Conservation (phyloP, 805 yeast species). For the Myxozyma geophila region DNA sequence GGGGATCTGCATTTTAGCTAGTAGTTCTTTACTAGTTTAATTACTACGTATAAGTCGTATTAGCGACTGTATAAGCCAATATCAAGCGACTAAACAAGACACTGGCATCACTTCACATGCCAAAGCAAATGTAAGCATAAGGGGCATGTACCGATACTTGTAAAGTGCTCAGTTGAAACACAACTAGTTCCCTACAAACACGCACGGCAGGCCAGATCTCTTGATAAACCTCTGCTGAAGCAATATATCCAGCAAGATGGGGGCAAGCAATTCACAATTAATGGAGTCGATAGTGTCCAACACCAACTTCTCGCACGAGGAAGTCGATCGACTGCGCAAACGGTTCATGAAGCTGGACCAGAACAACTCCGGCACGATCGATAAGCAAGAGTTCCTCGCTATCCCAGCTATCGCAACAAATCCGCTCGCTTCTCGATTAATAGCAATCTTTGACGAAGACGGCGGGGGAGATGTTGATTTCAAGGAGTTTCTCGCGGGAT, state of each 20-base stretch:
- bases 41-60: too few relatives aligned
- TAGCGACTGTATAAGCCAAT: too few relatives aligned
- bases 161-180: too few relatives aligned
- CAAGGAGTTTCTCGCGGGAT: slow-evolving; percentile 86
- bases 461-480: slow-evolving; percentile 93
- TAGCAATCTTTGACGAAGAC: slow-evolving; percentile 93
- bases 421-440: slow-evolving; percentile 85
- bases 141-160: neutral
- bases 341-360: slow-evolving; percentile 94
- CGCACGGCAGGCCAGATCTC: too few relatives aligned
- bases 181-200: too few relatives aligned
- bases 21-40: too few relatives aligned
- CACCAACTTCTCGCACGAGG: slow-evolving; percentile 85
- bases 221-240: too few relatives aligned
- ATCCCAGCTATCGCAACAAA: slow-evolving; percentile 92
- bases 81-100: too few relatives aligned
- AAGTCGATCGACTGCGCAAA: slow-evolving; percentile 86
- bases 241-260: slow-evolving; percentile 50
- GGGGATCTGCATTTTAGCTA: too few relatives aligned
- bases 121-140: neutral
- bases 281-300: slow-evolving; percentile 78
- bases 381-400: slow-evolving; percentile 83
- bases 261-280: slow-evolving; percentile 61
- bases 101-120: too few relatives aligned
- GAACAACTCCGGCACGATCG: slow-evolving; percentile 91